These are phyloP conservation scores for Barnettozyma pratensis DNA, from an alignment of 805 yeast species.

Conservation along the genomic window DNA sequence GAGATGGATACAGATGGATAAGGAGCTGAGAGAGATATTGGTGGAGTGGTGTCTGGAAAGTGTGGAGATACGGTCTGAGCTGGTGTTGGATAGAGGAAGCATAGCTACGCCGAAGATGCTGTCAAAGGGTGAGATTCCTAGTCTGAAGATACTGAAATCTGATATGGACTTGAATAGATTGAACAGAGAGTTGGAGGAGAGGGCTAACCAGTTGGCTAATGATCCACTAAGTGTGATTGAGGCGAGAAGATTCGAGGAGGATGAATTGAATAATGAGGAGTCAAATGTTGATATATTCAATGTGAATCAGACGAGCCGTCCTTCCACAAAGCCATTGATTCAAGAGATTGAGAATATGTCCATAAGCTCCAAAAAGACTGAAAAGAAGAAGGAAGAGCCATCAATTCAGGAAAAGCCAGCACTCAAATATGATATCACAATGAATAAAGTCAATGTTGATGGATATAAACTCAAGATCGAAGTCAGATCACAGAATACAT, in stretches of 20 bases:
- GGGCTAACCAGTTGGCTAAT: slow-evolving; percentile 31
- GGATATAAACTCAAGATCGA: slow-evolving; percentile 33
- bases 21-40: slow-evolving; percentile 57
- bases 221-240: slow-evolving; percentile 41
- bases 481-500: slow-evolving; percentile 28
- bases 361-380: slow-evolving; percentile 4
- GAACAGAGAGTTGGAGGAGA: slow-evolving; percentile 29
- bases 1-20: slow-evolving; percentile 53
- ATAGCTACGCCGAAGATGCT: slow-evolving; percentile 65
- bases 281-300: slow-evolving; percentile 19
- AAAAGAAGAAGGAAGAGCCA: background rate
- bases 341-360: slow-evolving; percentile 44
- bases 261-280: slow-evolving; percentile 20
- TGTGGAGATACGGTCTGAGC: slow-evolving; percentile 50
- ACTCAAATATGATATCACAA: slow-evolving; percentile 24
- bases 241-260: slow-evolving; percentile 28
- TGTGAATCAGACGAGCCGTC: background rate
- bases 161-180: slow-evolving; percentile 38
- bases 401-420: slow-evolving; percentile 3
- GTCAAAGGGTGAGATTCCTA: slow-evolving; percentile 56
- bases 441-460: slow-evolving; percentile 24
- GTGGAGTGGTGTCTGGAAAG: slow-evolving; percentile 84
- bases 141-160: slow-evolving; percentile 37
- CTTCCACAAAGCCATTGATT: slow-evolving; percentile 39
- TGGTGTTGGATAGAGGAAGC: slow-evolving; percentile 54